Conservation (phyloP, 805 yeast species). For the Wickerhamomyces rabaulensis region DNA sequence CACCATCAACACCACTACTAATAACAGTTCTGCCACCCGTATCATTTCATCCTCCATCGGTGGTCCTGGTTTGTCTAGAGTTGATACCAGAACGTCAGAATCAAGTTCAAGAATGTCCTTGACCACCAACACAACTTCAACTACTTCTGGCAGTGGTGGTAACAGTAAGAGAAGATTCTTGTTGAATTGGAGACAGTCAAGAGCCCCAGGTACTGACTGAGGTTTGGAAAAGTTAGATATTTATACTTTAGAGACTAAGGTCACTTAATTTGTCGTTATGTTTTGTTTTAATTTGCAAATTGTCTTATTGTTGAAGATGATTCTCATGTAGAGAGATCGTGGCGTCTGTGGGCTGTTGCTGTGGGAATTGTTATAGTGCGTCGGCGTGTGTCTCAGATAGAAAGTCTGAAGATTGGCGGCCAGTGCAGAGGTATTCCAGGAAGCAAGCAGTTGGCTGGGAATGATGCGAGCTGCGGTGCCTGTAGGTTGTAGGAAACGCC, state of each 20-base stretch:
- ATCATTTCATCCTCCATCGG: slow-evolving; percentile 3
- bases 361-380: too few relatives aligned
- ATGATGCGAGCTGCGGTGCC: too few relatives aligned
- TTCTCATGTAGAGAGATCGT: too few relatives aligned
- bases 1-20: slow-evolving; percentile 1
- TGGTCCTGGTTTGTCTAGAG: slow-evolving; percentile 16
- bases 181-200: slow-evolving; percentile 30
- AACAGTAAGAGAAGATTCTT: slow-evolving; percentile 24
- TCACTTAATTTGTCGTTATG: too few relatives aligned
- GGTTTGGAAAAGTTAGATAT: background rate
- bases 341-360: too few relatives aligned
- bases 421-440: too few relatives aligned
- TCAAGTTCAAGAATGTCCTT: slow-evolving; percentile 14
- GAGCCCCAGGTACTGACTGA: slow-evolving; percentile 5
- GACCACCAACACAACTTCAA: slow-evolving; percentile 11
- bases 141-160: slow-evolving; percentile 9
- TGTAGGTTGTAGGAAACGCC: too few relatives aligned
- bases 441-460: too few relatives aligned
- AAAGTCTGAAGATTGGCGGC: too few relatives aligned
- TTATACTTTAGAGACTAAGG: background rate
- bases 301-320: too few relatives aligned
- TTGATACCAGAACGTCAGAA: slow-evolving; percentile 25
- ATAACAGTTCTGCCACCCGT: background rate
- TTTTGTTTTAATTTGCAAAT: too few relatives aligned
- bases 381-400: too few relatives aligned